These are phyloP conservation scores for Solanum rostratum DNA, from an alignment of 257 asterid species.

Conservation along the genomic window DNA sequence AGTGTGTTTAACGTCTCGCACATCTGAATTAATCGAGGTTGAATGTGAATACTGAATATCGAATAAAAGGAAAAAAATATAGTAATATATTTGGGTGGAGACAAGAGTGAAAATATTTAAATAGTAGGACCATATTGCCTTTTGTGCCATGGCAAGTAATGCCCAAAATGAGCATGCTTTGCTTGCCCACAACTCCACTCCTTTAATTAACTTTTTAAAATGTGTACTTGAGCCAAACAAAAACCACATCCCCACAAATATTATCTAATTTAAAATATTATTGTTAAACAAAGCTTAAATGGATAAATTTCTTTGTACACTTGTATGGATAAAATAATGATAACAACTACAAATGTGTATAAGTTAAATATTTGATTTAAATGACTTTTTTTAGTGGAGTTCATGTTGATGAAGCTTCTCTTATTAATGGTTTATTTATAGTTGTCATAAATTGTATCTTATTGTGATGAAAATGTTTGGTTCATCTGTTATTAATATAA, in stretches of 20 bases:
- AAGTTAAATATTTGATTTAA: background rate
- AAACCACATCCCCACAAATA: background rate
- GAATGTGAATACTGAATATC: rapidly evolving
- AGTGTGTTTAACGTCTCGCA: rapidly evolving
- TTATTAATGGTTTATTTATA: background rate
- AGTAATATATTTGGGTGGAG: background rate
- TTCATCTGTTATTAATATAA: background rate
- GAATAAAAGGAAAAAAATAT: background rate
- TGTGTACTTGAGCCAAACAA: background rate
- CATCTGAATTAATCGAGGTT: background rate
- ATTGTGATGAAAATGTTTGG: background rate
- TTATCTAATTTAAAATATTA: background rate
- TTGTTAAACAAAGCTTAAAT: background rate
- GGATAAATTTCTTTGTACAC: background rate
- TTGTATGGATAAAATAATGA: background rate
- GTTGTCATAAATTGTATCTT: background rate
- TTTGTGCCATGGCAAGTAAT: background rate
- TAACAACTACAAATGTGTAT: background rate
- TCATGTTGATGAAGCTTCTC: background rate
- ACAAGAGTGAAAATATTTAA: background rate
- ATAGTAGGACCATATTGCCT: background rate
- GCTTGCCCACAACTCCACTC: conserved; percentile 6
- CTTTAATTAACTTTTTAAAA: background rate
- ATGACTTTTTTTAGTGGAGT: background rate
- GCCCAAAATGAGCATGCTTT: background rate